Evolutionary conservation across 106 monocot genomes (phyloP), one percentile per base, ranked within the genome.

Genomic region (Acanthochlamys bracteata): DNA sequence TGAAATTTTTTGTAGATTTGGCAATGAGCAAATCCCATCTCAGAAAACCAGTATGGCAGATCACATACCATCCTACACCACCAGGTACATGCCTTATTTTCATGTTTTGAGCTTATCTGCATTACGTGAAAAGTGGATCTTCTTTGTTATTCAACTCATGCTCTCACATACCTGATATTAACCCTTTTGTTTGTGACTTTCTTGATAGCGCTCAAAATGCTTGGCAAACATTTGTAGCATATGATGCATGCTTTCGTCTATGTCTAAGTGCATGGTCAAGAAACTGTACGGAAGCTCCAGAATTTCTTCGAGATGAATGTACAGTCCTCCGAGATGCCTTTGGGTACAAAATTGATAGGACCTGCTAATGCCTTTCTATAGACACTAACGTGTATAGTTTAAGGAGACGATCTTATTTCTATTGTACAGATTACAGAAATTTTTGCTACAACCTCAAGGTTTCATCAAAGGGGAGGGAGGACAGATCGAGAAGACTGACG

Each of bases 151-250:
- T 33, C 33, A 33, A 33, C 33, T 33, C 33, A 33, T 33, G 33
- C 33, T 3, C n/a, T 33, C 6, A 33, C 4, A 33, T 1, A 49
- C 49, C 12, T 49, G 2, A 49, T 17, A 49, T 49, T 49, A 49
- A 45, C 4, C 16, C 63, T 60, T 19, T 61, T 64, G 20, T 51
- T 58, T 64, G 55, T 51, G 4, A 14, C 6, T 41, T 13, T 54
- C 39, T 23, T 70, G 39, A 17, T 72, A 98, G 96, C 80, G 80
- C 69, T 57, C 88, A 98, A 46, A 88, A 41, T 70, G 88, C 91
- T 25, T 98, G 96, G 96, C 91, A 98, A 77, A 80, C 82, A 17
- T 91, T 91, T 73, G 59, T 98, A 47, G 96, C 91, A 46, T 98
- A 91, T 79, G 96, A 98, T 72, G 91, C 96, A 68, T 98, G 96